Percentiles rank a stretch among this genome's conserved stretches.
phyloP scores from a whole-genome alignment of 805 yeast genomes.

The Metschnikowia continentalis region DNA sequence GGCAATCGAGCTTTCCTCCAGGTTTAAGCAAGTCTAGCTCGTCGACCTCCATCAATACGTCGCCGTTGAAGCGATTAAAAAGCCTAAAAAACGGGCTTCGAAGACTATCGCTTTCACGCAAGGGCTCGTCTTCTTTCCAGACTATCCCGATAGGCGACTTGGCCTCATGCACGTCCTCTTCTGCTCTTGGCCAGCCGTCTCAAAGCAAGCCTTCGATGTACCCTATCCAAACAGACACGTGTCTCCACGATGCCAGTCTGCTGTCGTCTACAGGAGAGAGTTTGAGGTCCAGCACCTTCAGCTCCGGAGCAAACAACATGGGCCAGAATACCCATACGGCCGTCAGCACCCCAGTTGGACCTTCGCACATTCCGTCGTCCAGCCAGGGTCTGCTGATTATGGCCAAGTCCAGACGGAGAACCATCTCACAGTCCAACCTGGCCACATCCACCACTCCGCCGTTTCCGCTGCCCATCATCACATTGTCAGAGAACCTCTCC shows the following conservation, averaged over 20 bases:
- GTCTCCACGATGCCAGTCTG: slow-evolving; percentile 10
- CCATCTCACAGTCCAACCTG: slow-evolving; percentile 22
- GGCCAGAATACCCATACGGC: slow-evolving; percentile 4
- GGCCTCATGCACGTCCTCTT: slow-evolving; percentile 2
- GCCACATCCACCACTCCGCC: slow-evolving; percentile 26
- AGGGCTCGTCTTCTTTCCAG: slow-evolving; percentile 6
- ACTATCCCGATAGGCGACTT: slow-evolving; percentile 3
- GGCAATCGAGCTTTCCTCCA: slow-evolving; percentile 3
- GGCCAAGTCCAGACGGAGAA: slow-evolving; percentile 17
- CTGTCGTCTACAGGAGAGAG: slow-evolving; percentile 14
- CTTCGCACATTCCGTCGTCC: slow-evolving; percentile 12
- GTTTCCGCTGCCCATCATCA: slow-evolving; percentile 35
- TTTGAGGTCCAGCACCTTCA: slow-evolving; percentile 13
- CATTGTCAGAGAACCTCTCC: slow-evolving; percentile 34
- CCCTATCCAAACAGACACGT: slow-evolving; percentile 11
- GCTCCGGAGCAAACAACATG: slow-evolving; percentile 4
- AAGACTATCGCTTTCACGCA: slow-evolving; percentile 28
- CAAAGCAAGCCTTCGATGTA: slow-evolving; percentile 1
- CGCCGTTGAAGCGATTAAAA: slow-evolving; percentile 35
- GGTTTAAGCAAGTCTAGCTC: slow-evolving; percentile 3
- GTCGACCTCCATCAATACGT: slow-evolving; percentile 14
- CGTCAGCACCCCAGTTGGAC: slow-evolving; percentile 6
- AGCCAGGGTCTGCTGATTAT: slow-evolving; percentile 12
- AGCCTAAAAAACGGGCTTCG: slow-evolving; percentile 37
- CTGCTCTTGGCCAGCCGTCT: background rate